Base-by-base conservation (phyloP, 2,329 filamentous ascomycete genomes). In the Periconia digitata region DNA sequence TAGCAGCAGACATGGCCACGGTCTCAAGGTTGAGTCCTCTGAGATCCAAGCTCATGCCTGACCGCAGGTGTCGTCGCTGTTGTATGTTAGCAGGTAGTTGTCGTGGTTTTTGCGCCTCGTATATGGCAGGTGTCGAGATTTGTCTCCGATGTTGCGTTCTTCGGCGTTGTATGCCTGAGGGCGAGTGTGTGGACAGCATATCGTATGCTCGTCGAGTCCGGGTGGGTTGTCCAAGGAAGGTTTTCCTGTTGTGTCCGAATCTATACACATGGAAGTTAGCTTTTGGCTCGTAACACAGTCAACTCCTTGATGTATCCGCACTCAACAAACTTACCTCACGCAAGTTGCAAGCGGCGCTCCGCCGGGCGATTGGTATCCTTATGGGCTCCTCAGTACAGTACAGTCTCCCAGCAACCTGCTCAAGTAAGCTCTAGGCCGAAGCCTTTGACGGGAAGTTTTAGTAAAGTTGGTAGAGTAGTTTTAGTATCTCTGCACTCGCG, bases 141-240 rank as follows among this genome's bases (percentile, higher is more conserved):
- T 95, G 90, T 76, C 91, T 87, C 73, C 89, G 83, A 77, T 95
- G 90, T 75, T 84, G 81, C 76, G 84, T 83, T 72, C 85, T 83
- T 73, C 85, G 85, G 74, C 82, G 81, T 72, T 89, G 85, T 78
- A 90, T 84, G 79, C 79, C 85, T 76, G 80, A 84, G 68, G 82
- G 79, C 72, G 83, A 79, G 78, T 86, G 72, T 61, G 64, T 85
- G 76, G 87, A 88, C 85, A 91, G 85, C 89, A 92, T 92, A 76
- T 79, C 82, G 77, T 79, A 71, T 80, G 84, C 80, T 83, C 83
- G 79, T 80, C 64, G 77, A 88, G 84, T 87, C 83, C 85, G 85
- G 85, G 84, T 73, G 37, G 45, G 52, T 60, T 60, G 60, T 70
- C 67, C 62, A 63, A 65, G 70, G 63, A 66, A 57, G 60, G 58